Evolutionary conservation across 2,329 filamentous ascomycete species (phyloP).

Genomic region (Fusarium camptoceras): DNA sequence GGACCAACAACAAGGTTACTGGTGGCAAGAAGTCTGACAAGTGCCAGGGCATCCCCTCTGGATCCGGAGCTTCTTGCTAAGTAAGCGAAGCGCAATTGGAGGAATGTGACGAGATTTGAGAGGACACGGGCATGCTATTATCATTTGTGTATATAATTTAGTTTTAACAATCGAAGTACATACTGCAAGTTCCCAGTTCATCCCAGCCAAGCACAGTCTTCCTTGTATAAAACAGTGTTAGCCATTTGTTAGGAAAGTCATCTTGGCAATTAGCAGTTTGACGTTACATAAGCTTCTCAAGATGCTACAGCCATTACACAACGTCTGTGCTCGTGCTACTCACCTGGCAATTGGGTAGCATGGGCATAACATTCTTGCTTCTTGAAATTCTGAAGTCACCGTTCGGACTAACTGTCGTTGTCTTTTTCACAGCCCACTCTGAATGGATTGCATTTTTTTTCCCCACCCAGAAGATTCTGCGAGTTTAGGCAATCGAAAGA

Average conservation of each 20-base stretch:
- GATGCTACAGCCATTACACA: neutral
- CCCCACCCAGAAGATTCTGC: neutral
- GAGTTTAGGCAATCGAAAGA: neutral
- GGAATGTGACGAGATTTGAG: neutral
- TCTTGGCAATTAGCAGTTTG: neutral
- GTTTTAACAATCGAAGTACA: neutral
- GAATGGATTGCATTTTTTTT: neutral
- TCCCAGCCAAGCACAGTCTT: neutral
- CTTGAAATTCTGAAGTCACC: neutral
- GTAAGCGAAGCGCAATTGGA: neutral
- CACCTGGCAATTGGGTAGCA: neutral
- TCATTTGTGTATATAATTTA: neutral
- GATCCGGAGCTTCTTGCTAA: conserved; percentile 43
- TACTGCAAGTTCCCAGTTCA: neutral
- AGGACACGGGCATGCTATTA: rapidly evolving
- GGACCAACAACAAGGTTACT: conserved; percentile 60
- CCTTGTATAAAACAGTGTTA: neutral
- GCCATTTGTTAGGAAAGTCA: neutral
- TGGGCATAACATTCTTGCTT: neutral
- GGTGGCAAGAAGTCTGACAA: conserved; percentile 59
- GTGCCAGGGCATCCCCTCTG: conserved; percentile 46
- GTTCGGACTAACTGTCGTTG: neutral
- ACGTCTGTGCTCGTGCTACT: neutral
- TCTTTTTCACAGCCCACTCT: neutral
- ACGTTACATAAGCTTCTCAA: neutral